A percentile compares a stretch with the other conserved stretches of the same genome.
Conservation (phyloP, 179 eudicot species). For the Silene vulgaris region DNA sequence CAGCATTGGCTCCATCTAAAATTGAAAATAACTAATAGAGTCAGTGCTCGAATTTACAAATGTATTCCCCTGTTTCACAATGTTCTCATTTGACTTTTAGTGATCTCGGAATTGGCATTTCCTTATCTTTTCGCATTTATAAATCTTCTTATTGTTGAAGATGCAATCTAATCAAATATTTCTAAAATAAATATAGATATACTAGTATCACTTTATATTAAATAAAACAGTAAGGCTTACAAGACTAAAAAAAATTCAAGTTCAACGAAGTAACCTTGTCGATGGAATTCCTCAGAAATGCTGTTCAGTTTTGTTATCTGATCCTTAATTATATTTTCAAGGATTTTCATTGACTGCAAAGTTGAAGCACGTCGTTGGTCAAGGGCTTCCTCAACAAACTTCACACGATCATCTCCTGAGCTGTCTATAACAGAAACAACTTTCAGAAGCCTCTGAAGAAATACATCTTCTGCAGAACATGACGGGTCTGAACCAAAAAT, state of each 20-base stretch:
- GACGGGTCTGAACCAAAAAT: slow-evolving; percentile 49
- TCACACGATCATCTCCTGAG: slow-evolving; percentile 34
- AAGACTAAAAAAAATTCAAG: not conserved
- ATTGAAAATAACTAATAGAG: slow-evolving; percentile 10
- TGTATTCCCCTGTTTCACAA: not conserved
- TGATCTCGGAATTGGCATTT: not conserved
- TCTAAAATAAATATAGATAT: not conserved
- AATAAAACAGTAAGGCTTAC: not conserved
- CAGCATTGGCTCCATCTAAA: slow-evolving; percentile 44
- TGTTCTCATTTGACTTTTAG: not conserved
- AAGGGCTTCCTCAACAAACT: slow-evolving; percentile 52
- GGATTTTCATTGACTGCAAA: slow-evolving; percentile 42
- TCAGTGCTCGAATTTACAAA: slow-evolving; percentile 8
- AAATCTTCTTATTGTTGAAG: not conserved
- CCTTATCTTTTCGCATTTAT: not conserved
- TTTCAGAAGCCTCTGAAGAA: slow-evolving; percentile 69
- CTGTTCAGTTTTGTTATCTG: slow-evolving; percentile 41
- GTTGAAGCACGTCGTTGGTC: slow-evolving; percentile 53
- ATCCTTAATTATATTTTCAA: slow-evolving; percentile 54
- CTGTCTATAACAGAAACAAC: slow-evolving; percentile 35
- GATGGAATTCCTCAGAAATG: slow-evolving; percentile 43
- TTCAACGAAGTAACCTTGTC: slow-evolving; percentile 31
- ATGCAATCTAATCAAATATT: not conserved
- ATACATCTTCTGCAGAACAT: slow-evolving; percentile 72
- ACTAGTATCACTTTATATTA: not conserved